phyloP scores from a whole-genome alignment of 805 yeast genomes.

The Allodekkera sacchari region DNA sequence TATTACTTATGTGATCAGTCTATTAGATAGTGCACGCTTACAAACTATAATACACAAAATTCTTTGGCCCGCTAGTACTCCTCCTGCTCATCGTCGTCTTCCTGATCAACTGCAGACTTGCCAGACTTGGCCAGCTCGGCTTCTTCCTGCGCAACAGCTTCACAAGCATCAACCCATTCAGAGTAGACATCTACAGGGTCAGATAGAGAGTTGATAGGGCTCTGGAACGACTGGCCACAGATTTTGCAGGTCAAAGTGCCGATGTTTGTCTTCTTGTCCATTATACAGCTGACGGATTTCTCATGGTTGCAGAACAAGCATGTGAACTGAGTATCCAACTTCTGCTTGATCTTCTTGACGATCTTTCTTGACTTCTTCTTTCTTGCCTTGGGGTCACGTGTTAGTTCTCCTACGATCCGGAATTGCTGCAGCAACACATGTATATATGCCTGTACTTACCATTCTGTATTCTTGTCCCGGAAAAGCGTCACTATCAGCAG shows the following conservation, averaged over 20 bases:
- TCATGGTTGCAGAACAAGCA: constrained; percentile 96
- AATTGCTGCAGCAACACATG: neutral
- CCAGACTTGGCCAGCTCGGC: constrained; percentile 18
- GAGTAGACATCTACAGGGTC: constrained; percentile 94
- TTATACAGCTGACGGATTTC: constrained; percentile 75
- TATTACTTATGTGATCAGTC: too few relatives aligned
- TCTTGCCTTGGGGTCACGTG: constrained; percentile 35
- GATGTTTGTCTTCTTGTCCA: constrained; percentile 79
- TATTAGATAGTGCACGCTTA: too few relatives aligned
- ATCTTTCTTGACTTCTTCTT: constrained; percentile 82
- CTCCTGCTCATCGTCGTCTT: constrained; percentile 13
- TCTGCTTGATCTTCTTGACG: constrained; percentile 66
- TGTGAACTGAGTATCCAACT: constrained; percentile 72
- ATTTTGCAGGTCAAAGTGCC: constrained; percentile 85
- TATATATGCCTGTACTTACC: neutral
- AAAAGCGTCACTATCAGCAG: too few relatives aligned
- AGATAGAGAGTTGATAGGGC: constrained; percentile 72
- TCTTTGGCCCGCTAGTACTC: too few relatives aligned
- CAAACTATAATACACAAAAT: too few relatives aligned
- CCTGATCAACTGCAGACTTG: constrained; percentile 19
- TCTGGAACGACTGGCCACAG: constrained; percentile 90
- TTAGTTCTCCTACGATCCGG: neutral
- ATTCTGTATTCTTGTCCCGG: neutral
- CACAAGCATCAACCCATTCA: constrained; percentile 98
- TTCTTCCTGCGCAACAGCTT: constrained; percentile 69